Conservation (phyloP, 495 filamentous ascomycete species). For the Penicillium riverlandense region DNA sequence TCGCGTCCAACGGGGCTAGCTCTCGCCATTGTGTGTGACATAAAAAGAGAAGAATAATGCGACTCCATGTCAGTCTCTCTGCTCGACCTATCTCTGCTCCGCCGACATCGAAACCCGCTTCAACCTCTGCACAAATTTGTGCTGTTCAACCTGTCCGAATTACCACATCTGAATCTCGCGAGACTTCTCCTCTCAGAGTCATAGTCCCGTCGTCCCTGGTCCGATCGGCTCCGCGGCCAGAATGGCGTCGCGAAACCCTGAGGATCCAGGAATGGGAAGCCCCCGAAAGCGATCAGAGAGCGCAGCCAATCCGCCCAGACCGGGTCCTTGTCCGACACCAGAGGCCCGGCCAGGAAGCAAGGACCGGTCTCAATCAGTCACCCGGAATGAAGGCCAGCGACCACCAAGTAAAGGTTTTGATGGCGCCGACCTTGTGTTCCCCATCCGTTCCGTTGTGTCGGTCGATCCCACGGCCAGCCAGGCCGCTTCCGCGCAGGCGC, state of each 20-base stretch:
- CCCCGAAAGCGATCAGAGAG: slow-evolving; percentile 14
- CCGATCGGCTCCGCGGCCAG: not conserved
- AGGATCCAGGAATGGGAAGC: slow-evolving; percentile 3
- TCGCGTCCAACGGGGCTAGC: no score
- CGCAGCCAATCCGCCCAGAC: not conserved
- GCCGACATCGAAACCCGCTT: no score
- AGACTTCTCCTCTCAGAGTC: not conserved
- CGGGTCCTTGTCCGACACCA: not conserved
- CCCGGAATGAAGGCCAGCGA: slow-evolving; percentile 3
- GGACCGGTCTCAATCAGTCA: slow-evolving; percentile 14
- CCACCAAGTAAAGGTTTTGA: slow-evolving; percentile 11
- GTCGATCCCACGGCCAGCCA: slow-evolving; percentile 48
- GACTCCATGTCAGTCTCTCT: no score
- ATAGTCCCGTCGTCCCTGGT: not conserved
- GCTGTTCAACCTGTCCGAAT: no score
- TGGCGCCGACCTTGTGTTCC: slow-evolving; percentile 65
- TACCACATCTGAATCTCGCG: no score
- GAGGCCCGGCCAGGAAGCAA: slow-evolving; percentile 1
- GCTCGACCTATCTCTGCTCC: no score
- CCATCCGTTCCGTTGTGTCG: slow-evolving; percentile 74
- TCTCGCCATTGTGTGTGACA: no score
- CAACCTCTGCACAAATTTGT: no score
- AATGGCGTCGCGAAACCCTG: slow-evolving; percentile 7
- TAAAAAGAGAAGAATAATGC: no score
- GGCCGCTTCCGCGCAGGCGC: slow-evolving; percentile 1